These are phyloP conservation scores for Aspergillus proliferans DNA, from an alignment of 2,329 filamentous ascomycete genomes.

Conservation along the genomic window DNA sequence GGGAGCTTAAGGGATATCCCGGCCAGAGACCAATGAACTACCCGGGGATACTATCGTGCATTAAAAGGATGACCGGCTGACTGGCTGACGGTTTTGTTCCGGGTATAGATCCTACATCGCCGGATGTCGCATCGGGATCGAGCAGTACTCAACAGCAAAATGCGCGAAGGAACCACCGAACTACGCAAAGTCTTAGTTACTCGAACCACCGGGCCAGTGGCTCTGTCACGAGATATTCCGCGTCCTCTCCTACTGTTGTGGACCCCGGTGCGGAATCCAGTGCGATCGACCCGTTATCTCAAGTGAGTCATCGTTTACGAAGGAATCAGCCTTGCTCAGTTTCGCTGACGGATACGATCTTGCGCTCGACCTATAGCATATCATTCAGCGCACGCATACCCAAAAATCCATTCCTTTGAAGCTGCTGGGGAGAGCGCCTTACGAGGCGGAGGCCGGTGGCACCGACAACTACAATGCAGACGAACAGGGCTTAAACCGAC, in stretches of 20 bases:
- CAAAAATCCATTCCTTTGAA: constrained; percentile 50
- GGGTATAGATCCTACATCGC: constrained; percentile 19
- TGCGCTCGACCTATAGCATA: constrained; percentile 42
- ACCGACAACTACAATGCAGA: constrained; percentile 25
- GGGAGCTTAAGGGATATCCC: background rate
- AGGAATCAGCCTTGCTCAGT: background rate
- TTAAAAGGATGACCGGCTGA: background rate
- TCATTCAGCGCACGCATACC: constrained; percentile 62
- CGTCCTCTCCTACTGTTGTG: constrained; percentile 17
- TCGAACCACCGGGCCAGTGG: constrained; percentile 4
- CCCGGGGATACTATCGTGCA: background rate
- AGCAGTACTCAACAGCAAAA: constrained; percentile 22
- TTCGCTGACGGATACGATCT: background rate
- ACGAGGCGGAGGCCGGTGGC: constrained; percentile 36
- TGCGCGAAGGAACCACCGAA: constrained; percentile 18
- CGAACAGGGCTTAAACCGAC: constrained; percentile 24
- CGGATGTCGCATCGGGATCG: constrained; percentile 26
- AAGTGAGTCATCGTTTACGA: constrained; percentile 40
- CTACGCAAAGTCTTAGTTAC: constrained; percentile 14
- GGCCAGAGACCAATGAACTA: background rate
- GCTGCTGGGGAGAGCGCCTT: constrained; percentile 33
- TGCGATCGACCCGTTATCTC: constrained; percentile 61
- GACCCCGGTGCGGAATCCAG: constrained; percentile 33
- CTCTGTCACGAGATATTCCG: constrained; percentile 14
- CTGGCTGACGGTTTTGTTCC: constrained; percentile 1